Percentiles rank a stretch among this genome's conserved stretches.
These are phyloP conservation scores for Musa itinerans DNA, from an alignment of 176 grass and related monocot species.

Conservation along the genomic window DNA sequence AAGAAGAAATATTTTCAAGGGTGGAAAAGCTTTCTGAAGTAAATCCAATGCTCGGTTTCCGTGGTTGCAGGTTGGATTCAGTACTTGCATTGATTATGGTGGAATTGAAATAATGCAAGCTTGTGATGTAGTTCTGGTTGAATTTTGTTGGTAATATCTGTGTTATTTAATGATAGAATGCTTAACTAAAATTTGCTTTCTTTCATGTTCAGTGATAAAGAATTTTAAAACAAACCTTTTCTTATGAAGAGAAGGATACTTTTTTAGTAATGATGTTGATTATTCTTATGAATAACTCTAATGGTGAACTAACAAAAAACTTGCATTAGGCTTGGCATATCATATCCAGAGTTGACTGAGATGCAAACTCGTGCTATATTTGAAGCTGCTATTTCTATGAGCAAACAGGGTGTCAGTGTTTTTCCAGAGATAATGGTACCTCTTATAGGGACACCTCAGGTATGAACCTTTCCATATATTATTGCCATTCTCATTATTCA, in stretches of 20 bases:
- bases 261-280: neutral
- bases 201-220: neutral
- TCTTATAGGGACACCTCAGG: constrained; percentile 96
- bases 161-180: neutral
- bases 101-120: neutral
- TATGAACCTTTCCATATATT: constrained; percentile 18
- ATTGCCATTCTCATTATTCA: neutral
- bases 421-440: constrained; percentile 98
- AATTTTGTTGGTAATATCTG: neutral
- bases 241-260: neutral
- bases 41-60: constrained; percentile 99
- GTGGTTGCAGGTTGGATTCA: constrained; percentile 80
- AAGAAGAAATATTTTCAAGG: constrained; percentile 78
- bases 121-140: neutral
- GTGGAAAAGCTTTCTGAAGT: constrained; percentile 98
- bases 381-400: constrained; percentile 91
- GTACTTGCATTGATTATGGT: neutral
- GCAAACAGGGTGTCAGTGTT: constrained; percentile 74
- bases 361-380: constrained; percentile 98
- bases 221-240: neutral
- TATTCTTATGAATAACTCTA: neutral
- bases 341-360: constrained; percentile 86
- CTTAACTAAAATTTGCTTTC: neutral
- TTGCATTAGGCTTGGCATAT: constrained; percentile 89
- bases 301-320: constrained; percentile 3